Percentiles rank a stretch among this genome's conserved stretches.
Conservation (phyloP, 371 early-diverging fungal genomes). For the Basidiobolus meristosporus region DNA sequence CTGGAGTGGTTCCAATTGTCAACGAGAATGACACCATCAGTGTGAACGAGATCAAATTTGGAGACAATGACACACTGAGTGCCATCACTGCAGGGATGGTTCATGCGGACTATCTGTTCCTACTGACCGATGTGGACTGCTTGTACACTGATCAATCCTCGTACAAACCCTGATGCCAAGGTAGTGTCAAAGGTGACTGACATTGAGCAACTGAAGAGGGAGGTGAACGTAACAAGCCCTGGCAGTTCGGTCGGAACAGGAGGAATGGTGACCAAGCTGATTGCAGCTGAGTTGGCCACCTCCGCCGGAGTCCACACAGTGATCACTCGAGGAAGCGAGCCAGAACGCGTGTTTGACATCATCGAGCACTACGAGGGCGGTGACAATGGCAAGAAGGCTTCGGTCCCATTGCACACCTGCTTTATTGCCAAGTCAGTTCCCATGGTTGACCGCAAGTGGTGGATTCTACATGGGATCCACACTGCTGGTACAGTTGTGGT, state of each 20-base stretch:
- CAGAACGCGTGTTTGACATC: conserved; percentile 54
- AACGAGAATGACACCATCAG: conserved; percentile 95
- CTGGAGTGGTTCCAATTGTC: conserved; percentile 86
- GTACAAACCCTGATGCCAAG: conserved; percentile 66
- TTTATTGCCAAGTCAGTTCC: conserved; percentile 66
- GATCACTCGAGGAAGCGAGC: conserved; percentile 62
- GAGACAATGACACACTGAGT: conserved; percentile 93
- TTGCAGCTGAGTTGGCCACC: conserved; percentile 88
- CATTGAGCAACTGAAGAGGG: conserved; percentile 44
- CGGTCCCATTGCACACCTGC: conserved; percentile 36
- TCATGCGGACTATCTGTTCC: conserved; percentile 80
- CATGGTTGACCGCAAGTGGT: conserved; percentile 83
- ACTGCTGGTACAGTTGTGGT: conserved; percentile 65
- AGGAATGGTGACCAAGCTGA: conserved; percentile 92
- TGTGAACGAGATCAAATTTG: conserved; percentile 67
- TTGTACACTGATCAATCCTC: conserved; percentile 89
- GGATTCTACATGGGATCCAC: conserved; percentile 84
- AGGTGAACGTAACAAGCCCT: conserved; percentile 50
- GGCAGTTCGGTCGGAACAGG: conserved; percentile 87
- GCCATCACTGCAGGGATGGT: conserved; percentile 95
- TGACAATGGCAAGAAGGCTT: too few relatives aligned
- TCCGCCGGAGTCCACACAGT: conserved; percentile 78
- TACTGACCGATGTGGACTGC: conserved; percentile 90
- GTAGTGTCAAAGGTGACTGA: conserved; percentile 66
- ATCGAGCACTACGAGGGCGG: conserved; percentile 13